Percentiles rank a stretch among this genome's conserved stretches.
These are phyloP conservation scores for Pulveroboletus sp. DNA, from an alignment of 768 basidiomycete species.

Conservation along the genomic window DNA sequence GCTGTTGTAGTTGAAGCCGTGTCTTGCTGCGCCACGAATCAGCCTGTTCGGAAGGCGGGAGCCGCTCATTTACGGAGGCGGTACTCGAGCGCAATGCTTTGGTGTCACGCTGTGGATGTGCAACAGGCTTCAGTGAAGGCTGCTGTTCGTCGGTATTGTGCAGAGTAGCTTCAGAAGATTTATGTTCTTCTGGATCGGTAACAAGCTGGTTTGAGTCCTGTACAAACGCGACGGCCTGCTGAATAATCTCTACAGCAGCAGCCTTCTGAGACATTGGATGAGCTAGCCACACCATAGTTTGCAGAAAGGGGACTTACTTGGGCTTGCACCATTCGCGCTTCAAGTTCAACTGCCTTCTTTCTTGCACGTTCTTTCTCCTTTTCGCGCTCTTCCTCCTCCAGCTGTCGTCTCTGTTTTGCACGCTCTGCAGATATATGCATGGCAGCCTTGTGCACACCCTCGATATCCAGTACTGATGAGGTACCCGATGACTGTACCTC, in stretches of 20 bases:
- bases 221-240: slow-evolving; percentile 39
- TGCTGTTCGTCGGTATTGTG: slow-evolving; percentile 27
- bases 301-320: slow-evolving; percentile 15
- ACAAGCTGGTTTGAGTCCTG: slow-evolving; percentile 5
- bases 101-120: slow-evolving; percentile 20
- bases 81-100: slow-evolving; percentile 2
- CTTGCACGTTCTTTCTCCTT: slow-evolving; percentile 76
- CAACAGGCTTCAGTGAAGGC: slow-evolving; percentile 31
- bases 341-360: slow-evolving; percentile 72
- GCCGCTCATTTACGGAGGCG: slow-evolving; percentile 20
- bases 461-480: slow-evolving; percentile 42
- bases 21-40: slow-evolving; percentile 67
- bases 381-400: slow-evolving; percentile 80
- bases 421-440: slow-evolving; percentile 86
- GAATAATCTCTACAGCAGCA: slow-evolving; percentile 41
- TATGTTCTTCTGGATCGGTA: slow-evolving; percentile 4
- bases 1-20: slow-evolving; percentile 25
- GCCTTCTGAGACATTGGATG: slow-evolving; percentile 25
- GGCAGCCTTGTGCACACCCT: slow-evolving; percentile 63
- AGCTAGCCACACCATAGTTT: slow-evolving; percentile 8
- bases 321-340: slow-evolving; percentile 52
- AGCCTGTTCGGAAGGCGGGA: slow-evolving; percentile 33
- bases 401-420: slow-evolving; percentile 71
- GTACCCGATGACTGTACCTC: slow-evolving; percentile 27
- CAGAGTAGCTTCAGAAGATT: not conserved